Conservation (phyloP, 495 filamentous ascomycete species). For the Astrothelium subdiscretum region DNA sequence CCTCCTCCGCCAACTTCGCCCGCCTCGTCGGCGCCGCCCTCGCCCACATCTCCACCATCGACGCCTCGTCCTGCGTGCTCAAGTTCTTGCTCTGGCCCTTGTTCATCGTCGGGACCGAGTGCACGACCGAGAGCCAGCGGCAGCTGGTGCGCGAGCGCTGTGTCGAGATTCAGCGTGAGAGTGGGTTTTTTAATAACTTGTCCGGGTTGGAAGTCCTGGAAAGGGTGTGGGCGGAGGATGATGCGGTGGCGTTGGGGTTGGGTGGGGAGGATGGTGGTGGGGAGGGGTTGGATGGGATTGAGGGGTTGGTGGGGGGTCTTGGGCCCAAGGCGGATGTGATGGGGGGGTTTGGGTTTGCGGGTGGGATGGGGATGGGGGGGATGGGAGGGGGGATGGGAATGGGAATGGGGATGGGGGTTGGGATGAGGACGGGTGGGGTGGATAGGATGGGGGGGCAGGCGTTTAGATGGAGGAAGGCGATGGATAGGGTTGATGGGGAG, state of each 20-base stretch:
- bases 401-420: constrained; percentile 29
- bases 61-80: constrained; percentile 51
- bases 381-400: constrained; percentile 18
- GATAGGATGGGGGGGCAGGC: constrained; percentile 28
- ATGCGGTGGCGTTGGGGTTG: neutral
- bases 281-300: constrained; percentile 17
- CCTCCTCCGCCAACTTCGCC: constrained; percentile 68
- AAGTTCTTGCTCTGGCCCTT: constrained; percentile 93
- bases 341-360: constrained; percentile 14
- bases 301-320: constrained; percentile 31
- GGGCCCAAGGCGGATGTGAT: constrained; percentile 4
- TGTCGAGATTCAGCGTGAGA: constrained; percentile 73
- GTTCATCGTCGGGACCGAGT: constrained; percentile 84
- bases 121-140: constrained; percentile 74
- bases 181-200: constrained; percentile 86
- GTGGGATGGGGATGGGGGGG: constrained; percentile 16
- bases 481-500: constrained; percentile 68
- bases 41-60: constrained; percentile 67
- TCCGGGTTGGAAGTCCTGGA: constrained; percentile 78
- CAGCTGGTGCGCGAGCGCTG: constrained; percentile 66
- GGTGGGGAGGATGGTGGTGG: constrained; percentile 10
- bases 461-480: constrained; percentile 69
- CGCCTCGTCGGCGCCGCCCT: constrained; percentile 69
- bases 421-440: neutral
- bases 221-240: constrained; percentile 56